Percentiles rank a stretch among this genome's conserved stretches.
Conservation (phyloP, 1,284 basidiomycete species). For the Trametes polyzona region DNA sequence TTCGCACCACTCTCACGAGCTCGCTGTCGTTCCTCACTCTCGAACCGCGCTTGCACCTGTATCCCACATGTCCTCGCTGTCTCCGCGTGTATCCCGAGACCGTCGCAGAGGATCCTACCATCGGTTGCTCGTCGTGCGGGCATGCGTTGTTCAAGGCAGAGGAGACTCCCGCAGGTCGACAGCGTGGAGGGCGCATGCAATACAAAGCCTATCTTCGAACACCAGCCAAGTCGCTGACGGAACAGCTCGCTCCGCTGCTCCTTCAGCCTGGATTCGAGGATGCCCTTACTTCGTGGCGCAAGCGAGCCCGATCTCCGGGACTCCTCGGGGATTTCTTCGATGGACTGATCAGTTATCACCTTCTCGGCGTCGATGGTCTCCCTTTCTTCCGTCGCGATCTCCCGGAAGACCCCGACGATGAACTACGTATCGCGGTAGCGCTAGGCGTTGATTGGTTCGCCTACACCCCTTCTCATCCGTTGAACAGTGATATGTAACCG, state of each 20-base stretch:
- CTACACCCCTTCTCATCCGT: too few relatives aligned
- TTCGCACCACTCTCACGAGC: constrained; percentile 7
- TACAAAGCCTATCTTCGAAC: constrained; percentile 2
- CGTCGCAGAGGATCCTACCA: neutral
- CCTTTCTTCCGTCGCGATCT: constrained; percentile 27
- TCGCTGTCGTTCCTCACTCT: constrained; percentile 4
- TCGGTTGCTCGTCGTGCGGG: constrained; percentile 4
- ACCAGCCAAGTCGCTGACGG: constrained; percentile 10
- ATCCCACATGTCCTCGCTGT: constrained; percentile 18
- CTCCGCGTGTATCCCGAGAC: neutral
- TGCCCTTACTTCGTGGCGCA: constrained; percentile 26
- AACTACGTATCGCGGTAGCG: constrained; percentile 31
- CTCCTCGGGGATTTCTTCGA: constrained; percentile 31
- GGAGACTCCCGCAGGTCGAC: too few relatives aligned
- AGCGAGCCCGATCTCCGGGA: constrained; percentile 9
- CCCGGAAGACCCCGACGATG: constrained; percentile 7
- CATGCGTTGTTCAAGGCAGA: constrained; percentile 10
- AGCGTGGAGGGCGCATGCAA: neutral
- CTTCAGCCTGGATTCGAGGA: constrained; percentile 28
- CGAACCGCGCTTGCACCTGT: constrained; percentile 4
- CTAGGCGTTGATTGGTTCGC: constrained; percentile 36
- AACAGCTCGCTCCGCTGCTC: constrained; percentile 22
- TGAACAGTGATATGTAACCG: neutral
- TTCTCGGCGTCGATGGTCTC: constrained; percentile 22
- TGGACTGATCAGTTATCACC: constrained; percentile 22